phyloP scores from a whole-genome alignment of 495 filamentous ascomycete species.

The Saxophila tyrrhenica region DNA sequence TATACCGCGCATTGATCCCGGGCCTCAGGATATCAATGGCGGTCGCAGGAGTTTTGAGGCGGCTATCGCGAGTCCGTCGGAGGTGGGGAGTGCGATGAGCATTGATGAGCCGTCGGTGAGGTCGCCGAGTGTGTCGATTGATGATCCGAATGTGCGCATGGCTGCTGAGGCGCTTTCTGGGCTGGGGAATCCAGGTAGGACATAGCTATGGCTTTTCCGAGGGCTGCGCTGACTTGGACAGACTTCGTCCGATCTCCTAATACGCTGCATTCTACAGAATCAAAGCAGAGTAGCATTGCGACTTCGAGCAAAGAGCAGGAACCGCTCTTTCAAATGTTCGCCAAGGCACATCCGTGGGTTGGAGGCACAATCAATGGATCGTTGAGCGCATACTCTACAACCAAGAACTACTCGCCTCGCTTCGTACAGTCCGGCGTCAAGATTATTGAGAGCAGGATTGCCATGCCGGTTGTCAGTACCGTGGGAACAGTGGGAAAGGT shows the following conservation, averaged over 20 bases:
- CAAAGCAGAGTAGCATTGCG: background rate
- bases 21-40: background rate
- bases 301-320: constrained; percentile 39
- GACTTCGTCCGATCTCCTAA: constrained; percentile 46
- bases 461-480: constrained; percentile 66
- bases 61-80: constrained; percentile 6
- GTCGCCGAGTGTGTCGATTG: constrained; percentile 43
- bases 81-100: constrained; percentile 19
- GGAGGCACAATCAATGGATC: constrained; percentile 72
- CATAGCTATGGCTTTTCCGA: too few species aligned
- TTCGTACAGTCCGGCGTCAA: constrained; percentile 69
- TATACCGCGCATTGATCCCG: constrained; percentile 10
- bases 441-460: constrained; percentile 72
- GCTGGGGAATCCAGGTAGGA: constrained; percentile 59
- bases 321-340: constrained; percentile 68
- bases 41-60: constrained; percentile 4
- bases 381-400: constrained; percentile 64
- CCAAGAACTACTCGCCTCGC: constrained; percentile 77
- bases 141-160: constrained; percentile 68
- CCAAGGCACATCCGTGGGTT: constrained; percentile 65
- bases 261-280: background rate
- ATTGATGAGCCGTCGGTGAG: constrained; percentile 7
- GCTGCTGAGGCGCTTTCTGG: constrained; percentile 81
- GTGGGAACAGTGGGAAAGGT: constrained; percentile 68
- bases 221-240: constrained; percentile 21